phyloP scores from a whole-genome alignment of 1,284 basidiomycete species.

The Ustilago curta region DNA sequence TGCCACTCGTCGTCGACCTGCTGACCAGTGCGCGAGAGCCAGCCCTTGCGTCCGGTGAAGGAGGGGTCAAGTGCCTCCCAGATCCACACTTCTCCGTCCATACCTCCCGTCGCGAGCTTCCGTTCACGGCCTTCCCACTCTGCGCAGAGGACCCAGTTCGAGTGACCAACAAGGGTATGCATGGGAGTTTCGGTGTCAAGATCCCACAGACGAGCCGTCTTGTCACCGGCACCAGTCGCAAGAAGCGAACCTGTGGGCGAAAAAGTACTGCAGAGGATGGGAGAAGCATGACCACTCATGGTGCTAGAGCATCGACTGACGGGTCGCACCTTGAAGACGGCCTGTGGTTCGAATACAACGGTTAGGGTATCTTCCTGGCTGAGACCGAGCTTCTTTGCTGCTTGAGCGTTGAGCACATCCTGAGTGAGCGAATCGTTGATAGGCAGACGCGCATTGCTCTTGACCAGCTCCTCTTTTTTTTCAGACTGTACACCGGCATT shows the following conservation, averaged over 20 bases:
- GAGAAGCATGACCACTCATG: constrained; percentile 83
- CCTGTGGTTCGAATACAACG: constrained; percentile 77
- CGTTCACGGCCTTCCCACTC: constrained; percentile 96
- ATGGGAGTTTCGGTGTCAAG: constrained; percentile 92
- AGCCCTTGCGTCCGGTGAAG: constrained; percentile 55
- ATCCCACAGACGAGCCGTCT: constrained; percentile 93
- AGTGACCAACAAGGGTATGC: constrained; percentile 86
- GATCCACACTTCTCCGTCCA: constrained; percentile 66
- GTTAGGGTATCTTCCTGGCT: constrained; percentile 66
- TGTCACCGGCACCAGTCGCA: constrained; percentile 95
- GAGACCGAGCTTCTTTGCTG: constrained; percentile 61
- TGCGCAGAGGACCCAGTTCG: constrained; percentile 94
- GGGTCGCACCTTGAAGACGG: constrained; percentile 92
- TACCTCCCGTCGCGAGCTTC: constrained; percentile 81
- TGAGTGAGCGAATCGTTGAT: constrained; percentile 60
- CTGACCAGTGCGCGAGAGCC: constrained; percentile 55
- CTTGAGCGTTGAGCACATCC: constrained; percentile 57
- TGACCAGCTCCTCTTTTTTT: constrained; percentile 34
- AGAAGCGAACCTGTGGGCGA: constrained; percentile 90
- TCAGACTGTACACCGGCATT: constrained; percentile 16
- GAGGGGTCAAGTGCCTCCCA: constrained; percentile 63
- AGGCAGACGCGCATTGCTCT: constrained; percentile 54
- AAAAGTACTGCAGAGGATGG: constrained; percentile 94
- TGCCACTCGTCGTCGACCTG: constrained; percentile 59
- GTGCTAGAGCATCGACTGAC: constrained; percentile 93